A percentile compares a stretch with the other conserved stretches of the same genome.
Evolutionary conservation across 2,329 filamentous ascomycete genomes (phyloP).

Genomic region (Ophiostoma perfectum): DNA sequence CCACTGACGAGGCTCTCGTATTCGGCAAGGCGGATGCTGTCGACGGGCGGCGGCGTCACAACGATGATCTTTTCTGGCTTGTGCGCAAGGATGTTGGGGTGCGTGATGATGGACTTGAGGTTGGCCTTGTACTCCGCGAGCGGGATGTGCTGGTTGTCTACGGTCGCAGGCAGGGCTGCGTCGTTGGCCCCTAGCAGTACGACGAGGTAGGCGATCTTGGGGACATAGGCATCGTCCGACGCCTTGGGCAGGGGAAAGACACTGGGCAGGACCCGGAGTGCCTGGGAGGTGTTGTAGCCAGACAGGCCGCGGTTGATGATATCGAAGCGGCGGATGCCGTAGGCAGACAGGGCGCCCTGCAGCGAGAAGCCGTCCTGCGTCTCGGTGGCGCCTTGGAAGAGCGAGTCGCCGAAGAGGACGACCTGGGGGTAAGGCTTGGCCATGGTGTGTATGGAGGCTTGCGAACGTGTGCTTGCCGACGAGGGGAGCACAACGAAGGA

Average conservation of each 20-base stretch:
- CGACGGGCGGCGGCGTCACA: constrained; percentile 75
- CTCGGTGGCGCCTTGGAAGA: constrained; percentile 64
- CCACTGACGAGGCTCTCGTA: constrained; percentile 44
- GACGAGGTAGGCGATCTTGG: constrained; percentile 62
- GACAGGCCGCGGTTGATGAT: constrained; percentile 83
- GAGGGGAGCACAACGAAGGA: too few relatives aligned
- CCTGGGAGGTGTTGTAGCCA: constrained; percentile 78
- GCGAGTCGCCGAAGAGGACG: constrained; percentile 84
- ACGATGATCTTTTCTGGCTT: constrained; percentile 69
- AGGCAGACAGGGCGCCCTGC: constrained; percentile 62
- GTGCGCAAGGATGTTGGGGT: constrained; percentile 65
- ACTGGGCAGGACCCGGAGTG: constrained; percentile 60
- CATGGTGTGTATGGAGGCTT: constrained; percentile 19
- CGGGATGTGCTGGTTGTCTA: constrained; percentile 68
- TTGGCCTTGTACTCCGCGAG: constrained; percentile 71
- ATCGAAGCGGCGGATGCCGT: constrained; percentile 71
- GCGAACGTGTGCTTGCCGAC: background rate
- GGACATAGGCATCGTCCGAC: constrained; percentile 44
- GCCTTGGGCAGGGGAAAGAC: constrained; percentile 60
- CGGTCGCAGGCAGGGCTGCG: constrained; percentile 59
- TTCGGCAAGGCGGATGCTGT: constrained; percentile 61
- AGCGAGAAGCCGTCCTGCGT: constrained; percentile 67
- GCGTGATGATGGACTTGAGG: constrained; percentile 63
- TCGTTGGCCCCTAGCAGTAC: constrained; percentile 91
- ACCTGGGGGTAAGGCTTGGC: constrained; percentile 60